Conservation (phyloP, 352 stramenopile genomes). For the Globisporangium paddicum region DNA sequence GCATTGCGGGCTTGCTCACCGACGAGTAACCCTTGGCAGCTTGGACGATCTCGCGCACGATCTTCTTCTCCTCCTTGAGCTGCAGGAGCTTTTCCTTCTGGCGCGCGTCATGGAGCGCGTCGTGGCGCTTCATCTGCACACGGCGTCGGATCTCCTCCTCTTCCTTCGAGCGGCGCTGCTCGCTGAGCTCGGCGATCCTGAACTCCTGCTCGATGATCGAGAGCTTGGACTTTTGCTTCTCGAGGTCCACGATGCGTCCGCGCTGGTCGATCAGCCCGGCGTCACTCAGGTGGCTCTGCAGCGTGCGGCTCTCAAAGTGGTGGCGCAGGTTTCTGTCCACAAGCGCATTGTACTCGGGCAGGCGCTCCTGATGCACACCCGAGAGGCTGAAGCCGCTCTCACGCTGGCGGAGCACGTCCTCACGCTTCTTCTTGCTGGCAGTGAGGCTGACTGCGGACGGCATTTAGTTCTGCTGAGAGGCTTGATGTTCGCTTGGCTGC, state of each 20-base stretch:
- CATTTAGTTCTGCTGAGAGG: background rate
- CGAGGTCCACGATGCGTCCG: constrained; percentile 86
- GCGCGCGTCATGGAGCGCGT: constrained; percentile 73
- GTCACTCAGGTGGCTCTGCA: constrained; percentile 77
- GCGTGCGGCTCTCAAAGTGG: constrained; percentile 79
- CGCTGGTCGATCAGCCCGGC: constrained; percentile 84
- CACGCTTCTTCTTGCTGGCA: constrained; percentile 30
- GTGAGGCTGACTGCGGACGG: background rate
- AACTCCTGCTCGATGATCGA: constrained; percentile 93
- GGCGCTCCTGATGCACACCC: constrained; percentile 58
- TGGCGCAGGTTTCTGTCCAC: constrained; percentile 87
- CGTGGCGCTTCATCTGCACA: constrained; percentile 86
- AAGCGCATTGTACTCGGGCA: constrained; percentile 86
- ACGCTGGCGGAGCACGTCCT: constrained; percentile 42
- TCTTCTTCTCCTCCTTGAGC: constrained; percentile 87
- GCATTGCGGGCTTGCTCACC: constrained; percentile 22
- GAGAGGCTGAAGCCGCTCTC: constrained; percentile 58
- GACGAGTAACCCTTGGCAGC: constrained; percentile 57
- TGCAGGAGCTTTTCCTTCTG: constrained; percentile 81
- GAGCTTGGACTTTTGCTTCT: constrained; percentile 87
- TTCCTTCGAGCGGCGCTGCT: constrained; percentile 68
- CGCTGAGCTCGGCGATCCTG: constrained; percentile 76
- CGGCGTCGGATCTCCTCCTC: constrained; percentile 85
- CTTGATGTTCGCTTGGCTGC: background rate
- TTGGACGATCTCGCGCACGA: constrained; percentile 84